Conservation (phyloP, 1,139 yeast genomes). For the Nakaseomyces kungkrabaensis region DNA sequence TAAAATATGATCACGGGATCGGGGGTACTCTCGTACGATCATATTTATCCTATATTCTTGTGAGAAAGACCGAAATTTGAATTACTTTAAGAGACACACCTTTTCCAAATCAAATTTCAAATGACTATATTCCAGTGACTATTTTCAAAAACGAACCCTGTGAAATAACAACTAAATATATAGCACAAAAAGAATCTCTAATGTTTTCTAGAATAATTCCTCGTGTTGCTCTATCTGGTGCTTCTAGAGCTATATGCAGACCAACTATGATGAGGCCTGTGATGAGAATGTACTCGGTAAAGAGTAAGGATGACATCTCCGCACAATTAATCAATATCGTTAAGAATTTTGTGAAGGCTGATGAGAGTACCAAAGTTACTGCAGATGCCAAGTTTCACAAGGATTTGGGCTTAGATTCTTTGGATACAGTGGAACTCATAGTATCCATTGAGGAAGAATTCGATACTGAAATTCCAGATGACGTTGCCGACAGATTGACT, state of each 20-base stretch:
- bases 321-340: conserved; percentile 19
- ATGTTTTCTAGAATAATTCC: conserved; percentile 1
- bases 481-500: conserved; percentile 55
- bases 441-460: conserved; percentile 67
- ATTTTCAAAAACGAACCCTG: too few relatives aligned
- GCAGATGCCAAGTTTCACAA: conserved; percentile 26
- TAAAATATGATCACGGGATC: too few relatives aligned
- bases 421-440: conserved; percentile 61
- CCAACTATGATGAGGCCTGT: background rate
- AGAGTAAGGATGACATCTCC: background rate
- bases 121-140: too few relatives aligned
- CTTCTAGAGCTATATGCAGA: background rate
- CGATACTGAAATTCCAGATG: conserved; percentile 59
- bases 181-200: too few relatives aligned
- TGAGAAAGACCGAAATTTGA: too few relatives aligned
- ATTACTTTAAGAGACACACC: too few relatives aligned
- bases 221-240: background rate
- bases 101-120: too few relatives aligned
- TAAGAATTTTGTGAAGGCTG: conserved; percentile 24
- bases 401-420: conserved; percentile 60
- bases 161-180: too few relatives aligned
- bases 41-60: too few relatives aligned
- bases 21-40: too few relatives aligned
- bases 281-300: background rate
- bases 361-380: conserved; percentile 22